phyloP scores from a whole-genome alignment of 169 alveolate species.

The Fabrea salina region DNA sequence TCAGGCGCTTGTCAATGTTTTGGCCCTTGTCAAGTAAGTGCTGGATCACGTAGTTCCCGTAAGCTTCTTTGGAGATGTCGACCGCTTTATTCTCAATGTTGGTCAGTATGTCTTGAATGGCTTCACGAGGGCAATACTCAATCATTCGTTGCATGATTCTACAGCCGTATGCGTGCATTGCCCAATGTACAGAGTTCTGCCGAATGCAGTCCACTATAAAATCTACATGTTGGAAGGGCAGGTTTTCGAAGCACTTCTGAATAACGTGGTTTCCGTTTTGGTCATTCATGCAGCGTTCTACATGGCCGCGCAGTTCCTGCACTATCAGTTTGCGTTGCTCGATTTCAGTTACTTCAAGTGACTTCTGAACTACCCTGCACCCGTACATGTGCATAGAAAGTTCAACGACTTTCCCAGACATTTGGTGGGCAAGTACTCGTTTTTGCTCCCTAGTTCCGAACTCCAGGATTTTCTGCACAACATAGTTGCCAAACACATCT shows the following conservation, averaged over 20 bases:
- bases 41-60: conserved; percentile 84
- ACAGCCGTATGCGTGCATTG: conserved; percentile 81
- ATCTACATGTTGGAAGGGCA: conserved; percentile 45
- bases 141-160: conserved; percentile 81
- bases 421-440: conserved; percentile 37
- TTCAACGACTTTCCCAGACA: conserved; percentile 45
- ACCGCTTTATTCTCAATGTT: conserved; percentile 51
- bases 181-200: conserved; percentile 48
- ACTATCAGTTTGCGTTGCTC: conserved; percentile 44
- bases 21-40: conserved; percentile 76
- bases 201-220: conserved; percentile 46
- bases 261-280: conserved; percentile 80
- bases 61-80: conserved; percentile 62
- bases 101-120: conserved; percentile 32
- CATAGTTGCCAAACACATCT: conserved; percentile 80
- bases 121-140: conserved; percentile 62
- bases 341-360: conserved; percentile 62
- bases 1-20: conserved; percentile 42
- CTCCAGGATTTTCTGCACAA: conserved; percentile 67
- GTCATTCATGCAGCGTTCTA: conserved; percentile 60
- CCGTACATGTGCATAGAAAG: conserved; percentile 79
- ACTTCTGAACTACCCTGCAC: conserved; percentile 85
- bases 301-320: conserved; percentile 45
- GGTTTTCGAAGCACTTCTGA: conserved; percentile 70
- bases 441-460: conserved; percentile 44